phyloP scores from a whole-genome alignment of 805 yeast genomes.

The Scheffersomyces amazonensis region DNA sequence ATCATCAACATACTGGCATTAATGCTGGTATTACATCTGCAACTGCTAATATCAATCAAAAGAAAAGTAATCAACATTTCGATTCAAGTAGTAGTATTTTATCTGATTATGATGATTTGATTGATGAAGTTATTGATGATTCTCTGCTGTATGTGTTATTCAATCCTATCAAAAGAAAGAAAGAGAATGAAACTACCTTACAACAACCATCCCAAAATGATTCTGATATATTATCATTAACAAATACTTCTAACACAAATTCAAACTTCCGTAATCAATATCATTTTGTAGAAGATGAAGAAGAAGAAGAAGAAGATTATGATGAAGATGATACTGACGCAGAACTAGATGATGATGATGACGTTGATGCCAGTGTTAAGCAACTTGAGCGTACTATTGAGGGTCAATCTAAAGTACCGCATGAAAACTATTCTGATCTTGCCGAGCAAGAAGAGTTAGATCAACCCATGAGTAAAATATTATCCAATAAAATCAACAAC shows the following conservation, averaged over 20 bases:
- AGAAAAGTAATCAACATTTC: constrained; percentile 1
- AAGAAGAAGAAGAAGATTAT: constrained; percentile 5
- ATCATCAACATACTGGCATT: neutral
- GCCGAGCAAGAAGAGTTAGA: neutral
- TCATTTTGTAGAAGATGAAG: constrained; percentile 5
- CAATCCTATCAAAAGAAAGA: constrained; percentile 14
- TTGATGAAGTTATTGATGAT: constrained; percentile 9
- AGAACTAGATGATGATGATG: constrained; percentile 10
- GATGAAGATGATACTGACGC: constrained; percentile 4
- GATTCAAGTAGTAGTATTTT: constrained; percentile 15
- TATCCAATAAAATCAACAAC: constrained; percentile 14
- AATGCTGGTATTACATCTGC: neutral
- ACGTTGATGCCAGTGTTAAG: constrained; percentile 1
- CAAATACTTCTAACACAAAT: constrained; percentile 14
- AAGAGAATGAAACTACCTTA: neutral
- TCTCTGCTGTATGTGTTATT: constrained; percentile 22
- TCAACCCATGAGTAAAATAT: constrained; percentile 7
- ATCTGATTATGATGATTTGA: constrained; percentile 10
- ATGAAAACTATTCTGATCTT: neutral
- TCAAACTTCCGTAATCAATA: constrained; percentile 2
- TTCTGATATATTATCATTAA: constrained; percentile 25
- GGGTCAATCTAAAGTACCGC: neutral
- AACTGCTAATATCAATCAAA: constrained; percentile 1
- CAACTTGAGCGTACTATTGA: neutral
- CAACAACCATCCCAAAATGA: constrained; percentile 8